phyloP scores from a whole-genome alignment of 2,329 filamentous ascomycete species.

The Neocucurbitaria cava region DNA sequence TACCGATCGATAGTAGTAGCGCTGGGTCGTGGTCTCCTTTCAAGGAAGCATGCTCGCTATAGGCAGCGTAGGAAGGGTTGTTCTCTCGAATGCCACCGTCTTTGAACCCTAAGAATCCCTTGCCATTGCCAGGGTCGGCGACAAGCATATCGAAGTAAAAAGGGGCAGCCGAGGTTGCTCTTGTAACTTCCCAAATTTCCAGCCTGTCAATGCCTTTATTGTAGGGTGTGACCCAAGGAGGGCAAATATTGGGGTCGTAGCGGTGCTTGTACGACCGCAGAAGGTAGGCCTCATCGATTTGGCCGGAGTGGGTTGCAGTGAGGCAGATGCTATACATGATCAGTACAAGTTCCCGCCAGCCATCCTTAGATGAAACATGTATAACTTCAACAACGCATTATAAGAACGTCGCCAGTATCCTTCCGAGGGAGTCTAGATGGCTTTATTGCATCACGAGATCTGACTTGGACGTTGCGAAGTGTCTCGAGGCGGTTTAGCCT shows the following conservation, averaged over 20 bases:
- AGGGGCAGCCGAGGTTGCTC: conserved; percentile 61
- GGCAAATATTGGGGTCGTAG: conserved; percentile 50
- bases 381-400: too few relatives aligned
- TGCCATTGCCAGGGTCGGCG: conserved; percentile 48
- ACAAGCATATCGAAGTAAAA: conserved; percentile 60
- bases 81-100: conserved; percentile 60
- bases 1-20: conserved; percentile 56
- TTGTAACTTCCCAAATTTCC: conserved; percentile 60
- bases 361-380: too few relatives aligned
- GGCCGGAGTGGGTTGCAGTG: conserved; percentile 56
- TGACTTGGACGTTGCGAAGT: not conserved
- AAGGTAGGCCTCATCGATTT: conserved; percentile 57
- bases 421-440: not conserved
- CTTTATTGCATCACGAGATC: not conserved
- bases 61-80: conserved; percentile 57
- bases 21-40: conserved; percentile 55
- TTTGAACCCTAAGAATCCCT: conserved; percentile 54
- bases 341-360: conserved; percentile 2
- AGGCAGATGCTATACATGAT: conserved; percentile 50
- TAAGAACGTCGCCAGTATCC: not conserved
- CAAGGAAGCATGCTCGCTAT: conserved; percentile 56
- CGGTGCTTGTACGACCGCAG: conserved; percentile 57
- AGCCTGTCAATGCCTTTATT: conserved; percentile 56
- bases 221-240: conserved; percentile 56
- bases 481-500: not conserved